Evolutionary conservation across 306 rosid species (phyloP), one percentile per base, ranked within the genome.

Genomic region (Potentilla sterilis): DNA sequence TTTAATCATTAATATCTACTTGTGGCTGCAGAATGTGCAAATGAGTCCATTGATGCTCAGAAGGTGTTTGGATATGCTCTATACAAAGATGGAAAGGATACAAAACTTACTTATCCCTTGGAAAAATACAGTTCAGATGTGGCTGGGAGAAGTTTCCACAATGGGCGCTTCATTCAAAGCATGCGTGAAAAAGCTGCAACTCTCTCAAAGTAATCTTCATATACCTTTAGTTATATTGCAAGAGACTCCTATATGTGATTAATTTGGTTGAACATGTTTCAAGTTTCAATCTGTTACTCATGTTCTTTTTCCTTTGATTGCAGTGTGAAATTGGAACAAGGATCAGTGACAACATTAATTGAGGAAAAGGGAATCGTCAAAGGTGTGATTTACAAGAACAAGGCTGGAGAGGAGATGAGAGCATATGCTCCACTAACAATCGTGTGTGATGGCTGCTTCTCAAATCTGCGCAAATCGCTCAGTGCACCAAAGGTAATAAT

Each of bases 391-490:
- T 72, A 54, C 49, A 72, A 72, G 35, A 22, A 61, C 46, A 72
- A 72, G 42, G 49, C 12, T 15, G 67, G 77, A 59, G 54, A 70
- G 61, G 59, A 49, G 54, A 70, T 43, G 59, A 49, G 79, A 57
- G 78, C 90, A 14, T 51, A 14, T 24, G 78, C 69, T 59, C 70
- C 78, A 42, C 88, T 89, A 13, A 89, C 90, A 0, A 67, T 87
- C 16, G 89, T 89, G 22, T 87, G 84, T 42, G 93, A 89, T 54
- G 97, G 97, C 7, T 88, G 98, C 76, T 93, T 91, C 80, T 93
- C 98, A 22, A 93, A 93, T 83, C 81, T 93, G 40, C 86, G 98
- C 54, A 92, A 92, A 47, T 85, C 90, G 54, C 97, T 93, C 72
- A 91, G 96, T 82, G 76, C 84, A 43, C 86, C 98, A 3, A 80